phyloP scores from a whole-genome alignment of 1,284 basidiomycete genomes.

The Cutaneotrichosporon sp. region DNA sequence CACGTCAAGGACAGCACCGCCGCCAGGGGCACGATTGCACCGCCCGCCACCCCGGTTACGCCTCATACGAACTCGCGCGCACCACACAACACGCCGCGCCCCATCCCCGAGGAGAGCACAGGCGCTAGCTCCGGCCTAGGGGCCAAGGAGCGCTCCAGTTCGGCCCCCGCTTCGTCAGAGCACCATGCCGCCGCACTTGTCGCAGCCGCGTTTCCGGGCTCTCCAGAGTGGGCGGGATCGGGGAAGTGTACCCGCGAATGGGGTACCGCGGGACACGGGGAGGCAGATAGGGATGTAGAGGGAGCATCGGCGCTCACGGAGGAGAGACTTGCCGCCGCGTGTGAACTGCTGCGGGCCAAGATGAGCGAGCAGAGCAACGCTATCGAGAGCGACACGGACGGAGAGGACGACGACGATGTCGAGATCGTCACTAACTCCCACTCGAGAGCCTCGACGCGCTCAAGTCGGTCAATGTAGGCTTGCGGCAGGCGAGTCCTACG shows the following conservation, averaged over 20 bases:
- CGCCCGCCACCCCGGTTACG: background rate
- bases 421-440: slow-evolving; percentile 9
- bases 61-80: background rate
- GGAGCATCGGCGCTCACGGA: slow-evolving; percentile 20
- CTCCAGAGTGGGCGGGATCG: background rate
- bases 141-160: background rate
- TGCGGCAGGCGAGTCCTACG: no score
- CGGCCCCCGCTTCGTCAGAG: background rate
- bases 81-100: no score
- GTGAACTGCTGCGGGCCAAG: slow-evolving; percentile 11
- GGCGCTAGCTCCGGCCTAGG: background rate
- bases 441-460: background rate
- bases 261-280: background rate
- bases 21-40: background rate
- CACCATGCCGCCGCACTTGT: background rate
- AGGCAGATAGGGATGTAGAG: background rate
- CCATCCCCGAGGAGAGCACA: no score
- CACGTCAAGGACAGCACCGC: slow-evolving; percentile 24
- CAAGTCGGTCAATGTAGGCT: background rate
- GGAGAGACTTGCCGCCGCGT: slow-evolving; percentile 18
- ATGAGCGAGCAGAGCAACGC: background rate
- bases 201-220: background rate
- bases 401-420: slow-evolving; percentile 13
- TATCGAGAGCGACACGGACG: slow-evolving; percentile 7
- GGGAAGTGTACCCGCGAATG: slow-evolving; percentile 13